These are phyloP conservation scores for Cokeromyces recurvatus DNA, from an alignment of 371 early-diverging fungal species.

Conservation along the genomic window DNA sequence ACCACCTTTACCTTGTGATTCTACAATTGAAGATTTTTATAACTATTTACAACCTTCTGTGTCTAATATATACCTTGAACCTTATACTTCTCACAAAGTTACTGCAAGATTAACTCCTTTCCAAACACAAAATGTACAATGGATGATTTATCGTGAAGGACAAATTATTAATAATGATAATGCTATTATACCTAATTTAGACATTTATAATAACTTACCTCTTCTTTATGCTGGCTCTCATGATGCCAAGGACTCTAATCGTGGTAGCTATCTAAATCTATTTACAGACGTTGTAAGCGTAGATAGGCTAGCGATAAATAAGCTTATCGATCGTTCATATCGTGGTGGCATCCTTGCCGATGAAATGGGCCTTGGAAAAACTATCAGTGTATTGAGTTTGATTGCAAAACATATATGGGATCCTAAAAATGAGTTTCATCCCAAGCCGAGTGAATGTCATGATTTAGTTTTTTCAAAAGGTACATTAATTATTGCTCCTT, in stretches of 20 bases:
- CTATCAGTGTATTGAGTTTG: slow-evolving; percentile 66
- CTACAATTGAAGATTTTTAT: slow-evolving; percentile 12
- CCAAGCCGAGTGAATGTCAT: neutral
- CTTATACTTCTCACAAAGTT: slow-evolving; percentile 10
- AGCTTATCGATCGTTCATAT: neutral
- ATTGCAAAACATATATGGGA: slow-evolving; percentile 28
- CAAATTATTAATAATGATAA: slow-evolving; percentile 4
- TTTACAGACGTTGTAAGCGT: neutral
- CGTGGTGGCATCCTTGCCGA: slow-evolving; percentile 87
- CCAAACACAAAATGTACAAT: slow-evolving; percentile 34
- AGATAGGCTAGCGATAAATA: neutral
- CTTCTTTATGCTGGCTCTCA: slow-evolving; percentile 2
- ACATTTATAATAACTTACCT: neutral
- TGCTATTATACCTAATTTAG: neutral
- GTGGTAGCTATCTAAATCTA: neutral
- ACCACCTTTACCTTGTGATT: no score
- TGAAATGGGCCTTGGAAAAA: slow-evolving; percentile 94
- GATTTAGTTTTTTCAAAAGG: slow-evolving; percentile 22
- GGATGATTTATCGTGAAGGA: slow-evolving; percentile 36
- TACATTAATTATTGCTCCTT: slow-evolving; percentile 64
- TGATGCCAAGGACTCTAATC: neutral
- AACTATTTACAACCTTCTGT: slow-evolving; percentile 25
- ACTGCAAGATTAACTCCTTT: slow-evolving; percentile 24
- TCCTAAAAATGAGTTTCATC: slow-evolving; percentile 3
- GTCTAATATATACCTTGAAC: neutral